A percentile compares a stretch with the other conserved stretches of the same genome.
phyloP scores from a whole-genome alignment of 352 stramenopile species.

The Elongisporangium prolatum region DNA sequence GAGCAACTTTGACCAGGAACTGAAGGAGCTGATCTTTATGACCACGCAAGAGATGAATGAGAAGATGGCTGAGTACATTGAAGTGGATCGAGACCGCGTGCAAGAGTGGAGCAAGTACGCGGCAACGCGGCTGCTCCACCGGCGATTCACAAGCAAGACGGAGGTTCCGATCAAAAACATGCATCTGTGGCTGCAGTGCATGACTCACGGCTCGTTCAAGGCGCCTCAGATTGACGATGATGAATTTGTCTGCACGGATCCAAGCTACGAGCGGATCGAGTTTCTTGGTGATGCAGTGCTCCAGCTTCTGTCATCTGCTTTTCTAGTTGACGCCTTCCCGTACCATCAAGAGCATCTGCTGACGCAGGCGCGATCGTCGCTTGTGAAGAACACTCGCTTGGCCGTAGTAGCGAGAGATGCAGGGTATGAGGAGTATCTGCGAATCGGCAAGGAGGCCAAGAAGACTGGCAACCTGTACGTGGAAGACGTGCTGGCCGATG shows the following conservation, averaged over 20 bases:
- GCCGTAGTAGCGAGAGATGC: conserved; percentile 47
- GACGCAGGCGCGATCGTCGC: conserved; percentile 69
- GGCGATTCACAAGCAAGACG: conserved; percentile 42
- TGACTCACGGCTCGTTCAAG: conserved; percentile 79
- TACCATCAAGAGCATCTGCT: conserved; percentile 81
- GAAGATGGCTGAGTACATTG: conserved; percentile 38
- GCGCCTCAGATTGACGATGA: conserved; percentile 59
- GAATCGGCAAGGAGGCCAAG: conserved; percentile 57
- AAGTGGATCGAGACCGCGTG: conserved; percentile 47
- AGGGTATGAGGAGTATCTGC: conserved; percentile 72
- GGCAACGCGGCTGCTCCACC: conserved; percentile 38
- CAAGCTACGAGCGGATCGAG: conserved; percentile 81
- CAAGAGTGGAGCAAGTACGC: conserved; percentile 46
- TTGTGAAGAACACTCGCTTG: conserved; percentile 83
- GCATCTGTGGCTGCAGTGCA: conserved; percentile 72
- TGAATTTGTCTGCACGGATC: conserved; percentile 63
- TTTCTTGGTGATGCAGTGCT: conserved; percentile 83
- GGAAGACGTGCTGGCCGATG: conserved; percentile 72
- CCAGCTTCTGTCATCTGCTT: conserved; percentile 72
- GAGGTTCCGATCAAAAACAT: conserved; percentile 53
- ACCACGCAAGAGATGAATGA: conserved; percentile 45
- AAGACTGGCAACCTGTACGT: conserved; percentile 59
- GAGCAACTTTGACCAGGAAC: conserved; percentile 40
- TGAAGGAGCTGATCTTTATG: conserved; percentile 55
- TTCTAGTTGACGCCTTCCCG: conserved; percentile 75